These are phyloP conservation scores for Limnanthes douglasii DNA, from an alignment of 345 rosid species.

Conservation along the genomic window DNA sequence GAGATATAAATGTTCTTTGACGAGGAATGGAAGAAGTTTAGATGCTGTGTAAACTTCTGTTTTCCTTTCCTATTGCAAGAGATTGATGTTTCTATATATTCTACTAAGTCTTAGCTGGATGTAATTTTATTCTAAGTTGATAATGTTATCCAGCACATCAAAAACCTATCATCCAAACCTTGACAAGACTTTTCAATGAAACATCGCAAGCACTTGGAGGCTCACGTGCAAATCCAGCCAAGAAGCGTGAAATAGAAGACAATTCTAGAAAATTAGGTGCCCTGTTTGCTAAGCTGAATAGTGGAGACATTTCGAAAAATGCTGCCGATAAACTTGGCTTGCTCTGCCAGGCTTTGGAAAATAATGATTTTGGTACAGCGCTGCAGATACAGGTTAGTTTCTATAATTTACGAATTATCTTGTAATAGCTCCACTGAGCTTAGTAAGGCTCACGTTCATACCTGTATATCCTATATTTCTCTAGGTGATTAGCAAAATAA, in stretches of 20 bases:
- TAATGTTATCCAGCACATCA: constrained; percentile 30
- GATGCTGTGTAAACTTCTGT: no score
- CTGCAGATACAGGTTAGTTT: constrained; percentile 74
- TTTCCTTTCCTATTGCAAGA: no score
- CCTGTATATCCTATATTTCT: no score
- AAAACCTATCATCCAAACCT: constrained; percentile 38
- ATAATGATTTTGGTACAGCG: constrained; percentile 44
- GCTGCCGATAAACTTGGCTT: constrained; percentile 65
- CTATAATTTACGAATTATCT: no score
- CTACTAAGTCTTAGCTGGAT: constrained; percentile 1
- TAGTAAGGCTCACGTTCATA: no score
- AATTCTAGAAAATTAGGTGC: constrained; percentile 6
- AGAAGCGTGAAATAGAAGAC: constrained; percentile 8
- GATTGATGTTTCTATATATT: constrained; percentile 1
- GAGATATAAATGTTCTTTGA: no score
- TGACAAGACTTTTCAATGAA: constrained; percentile 71
- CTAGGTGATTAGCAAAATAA: no score
- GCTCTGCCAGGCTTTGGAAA: constrained; percentile 67
- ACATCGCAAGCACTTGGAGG: constrained; percentile 69
- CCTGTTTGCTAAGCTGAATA: constrained; percentile 6
- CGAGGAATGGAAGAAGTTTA: no score
- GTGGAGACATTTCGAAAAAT: constrained; percentile 6
- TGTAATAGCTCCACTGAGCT: no score
- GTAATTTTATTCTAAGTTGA: neutral
- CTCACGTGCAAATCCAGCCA: constrained; percentile 41